These are phyloP conservation scores for Aphanomyces cochlioides DNA, from an alignment of 352 stramenopile species.

Conservation along the genomic window DNA sequence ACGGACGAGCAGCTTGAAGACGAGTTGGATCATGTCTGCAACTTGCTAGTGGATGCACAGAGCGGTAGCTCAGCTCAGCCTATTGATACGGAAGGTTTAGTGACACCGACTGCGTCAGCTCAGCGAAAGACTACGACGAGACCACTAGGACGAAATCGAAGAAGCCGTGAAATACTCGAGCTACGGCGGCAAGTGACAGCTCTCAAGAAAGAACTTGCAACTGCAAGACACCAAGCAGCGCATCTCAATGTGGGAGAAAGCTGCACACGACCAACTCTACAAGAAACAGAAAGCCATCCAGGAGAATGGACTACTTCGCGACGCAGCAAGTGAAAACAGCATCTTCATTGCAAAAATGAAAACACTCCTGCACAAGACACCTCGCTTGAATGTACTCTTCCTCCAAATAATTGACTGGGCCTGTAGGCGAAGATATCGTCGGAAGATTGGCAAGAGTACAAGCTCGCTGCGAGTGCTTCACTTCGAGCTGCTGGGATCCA, in stretches of 20 bases:
- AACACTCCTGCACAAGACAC: slow-evolving; percentile 10
- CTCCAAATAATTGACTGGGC: no score
- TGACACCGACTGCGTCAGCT: neutral
- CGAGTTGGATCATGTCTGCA: neutral
- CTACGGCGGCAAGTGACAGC: neutral
- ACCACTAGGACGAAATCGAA: neutral
- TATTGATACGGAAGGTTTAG: neutral
- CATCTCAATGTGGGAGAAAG: neutral
- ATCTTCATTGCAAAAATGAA: slow-evolving; percentile 8
- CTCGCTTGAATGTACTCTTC: neutral
- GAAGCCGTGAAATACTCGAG: neutral
- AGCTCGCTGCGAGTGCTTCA: slow-evolving; percentile 11
- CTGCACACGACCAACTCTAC: neutral
- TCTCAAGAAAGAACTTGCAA: neutral
- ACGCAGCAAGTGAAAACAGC: neutral
- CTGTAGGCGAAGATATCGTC: neutral
- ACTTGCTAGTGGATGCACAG: neutral
- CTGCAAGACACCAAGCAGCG: neutral
- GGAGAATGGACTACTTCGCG: neutral
- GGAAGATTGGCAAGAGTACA: slow-evolving; percentile 12
- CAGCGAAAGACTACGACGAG: neutral
- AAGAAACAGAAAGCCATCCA: neutral
- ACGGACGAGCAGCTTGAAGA: neutral
- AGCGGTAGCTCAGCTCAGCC: neutral
- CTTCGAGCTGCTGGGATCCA: slow-evolving; percentile 2